A percentile compares a stretch with the other conserved stretches of the same genome.
Evolutionary conservation across 768 basidiomycete species (phyloP).

Genomic region (Auricularia cornea): DNA sequence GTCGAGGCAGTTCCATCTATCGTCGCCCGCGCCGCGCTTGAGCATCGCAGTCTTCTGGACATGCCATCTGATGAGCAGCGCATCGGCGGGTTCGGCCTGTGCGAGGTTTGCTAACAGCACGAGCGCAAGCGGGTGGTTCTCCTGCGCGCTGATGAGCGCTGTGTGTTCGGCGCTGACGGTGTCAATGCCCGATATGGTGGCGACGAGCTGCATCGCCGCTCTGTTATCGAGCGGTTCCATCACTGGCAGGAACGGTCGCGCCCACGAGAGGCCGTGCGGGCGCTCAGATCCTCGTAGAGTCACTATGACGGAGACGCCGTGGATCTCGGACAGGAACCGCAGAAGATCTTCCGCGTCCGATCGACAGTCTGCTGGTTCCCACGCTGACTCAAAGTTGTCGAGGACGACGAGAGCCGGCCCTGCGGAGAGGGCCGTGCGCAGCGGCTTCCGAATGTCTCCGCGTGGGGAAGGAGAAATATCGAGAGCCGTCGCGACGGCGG

Average conservation of each 20-base stretch:
- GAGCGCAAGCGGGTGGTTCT: constrained; percentile 16
- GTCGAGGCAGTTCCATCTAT: constrained; percentile 22
- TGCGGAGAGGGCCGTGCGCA: not conserved
- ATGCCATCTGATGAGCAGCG: constrained; percentile 12
- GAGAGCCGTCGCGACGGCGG: not conserved
- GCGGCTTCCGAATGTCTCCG: not conserved
- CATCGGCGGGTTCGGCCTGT: constrained; percentile 11
- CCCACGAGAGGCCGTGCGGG: constrained; percentile 15
- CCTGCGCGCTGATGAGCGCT: constrained; percentile 11
- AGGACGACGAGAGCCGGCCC: constrained; percentile 8
- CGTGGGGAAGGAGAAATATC: not conserved
- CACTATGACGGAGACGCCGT: constrained; percentile 12
- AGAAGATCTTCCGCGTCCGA: constrained; percentile 14
- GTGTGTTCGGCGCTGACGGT: constrained; percentile 10
- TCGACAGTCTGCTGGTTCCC: constrained; percentile 12
- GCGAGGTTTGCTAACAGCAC: constrained; percentile 14
- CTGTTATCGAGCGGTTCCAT: constrained; percentile 12
- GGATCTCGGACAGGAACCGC: constrained; percentile 7
- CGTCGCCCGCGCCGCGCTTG: constrained; percentile 6
- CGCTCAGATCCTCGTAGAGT: constrained; percentile 18
- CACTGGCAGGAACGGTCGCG: constrained; percentile 12
- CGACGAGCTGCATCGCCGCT: constrained; percentile 13
- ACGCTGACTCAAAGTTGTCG: constrained; percentile 18
- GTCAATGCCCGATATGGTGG: constrained; percentile 14
- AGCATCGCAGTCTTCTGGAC: constrained; percentile 14